Base-by-base conservation (phyloP, 2,329 filamentous ascomycete species). In the Exophiala viscosa region DNA sequence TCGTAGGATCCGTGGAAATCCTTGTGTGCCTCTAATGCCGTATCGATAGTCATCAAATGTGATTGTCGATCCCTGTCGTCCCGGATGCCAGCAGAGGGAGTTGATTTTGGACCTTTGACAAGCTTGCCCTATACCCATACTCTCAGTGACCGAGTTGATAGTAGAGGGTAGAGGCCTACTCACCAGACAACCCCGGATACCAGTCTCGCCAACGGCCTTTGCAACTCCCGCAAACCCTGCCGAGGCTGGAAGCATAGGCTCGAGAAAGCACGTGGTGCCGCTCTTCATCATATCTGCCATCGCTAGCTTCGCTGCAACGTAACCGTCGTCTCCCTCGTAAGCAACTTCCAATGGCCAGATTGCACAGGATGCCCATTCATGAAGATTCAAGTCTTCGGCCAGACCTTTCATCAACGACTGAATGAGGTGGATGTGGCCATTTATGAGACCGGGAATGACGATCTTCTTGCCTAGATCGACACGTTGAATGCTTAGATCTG, bases 241-340 rank as follows among this genome's bases (percentile, higher is more conserved):
- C 3, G 15, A 28, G 7, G 14, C 17, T 3, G 41, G 15, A 13
- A 20, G 20, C 41, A 44, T 20, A 5, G 41, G 18, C 41, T 44
- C 41, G 17, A 44, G 14, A n/a, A 44, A 44, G 5, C 41, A 44
- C 2, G 41, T 44, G 2, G 41, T 44, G 41, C 41, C 41, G 41
- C 41, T 28, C 41, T 44, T 44, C 17, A 44, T n/a, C 41, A 44
- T 44, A 9, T 44, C 41, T 3, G 41, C 41, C 41, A 44, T 44
- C 11, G 41, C 10, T 18, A 44, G 41, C 15, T 6, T 20, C 9
- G 41, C 41, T 10, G 41, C 41, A 2, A 28, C 41, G 8, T 44
- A 44, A 1, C 15, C 41, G 5, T 44, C 41, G 17, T 20, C 3
- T 3, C 15, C 15, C 13, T 20, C 7, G 11, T 13, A 23, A 14